These are phyloP conservation scores for Skeletonema potamos DNA, from an alignment of 108 stramenopile species.

Conservation along the genomic window DNA sequence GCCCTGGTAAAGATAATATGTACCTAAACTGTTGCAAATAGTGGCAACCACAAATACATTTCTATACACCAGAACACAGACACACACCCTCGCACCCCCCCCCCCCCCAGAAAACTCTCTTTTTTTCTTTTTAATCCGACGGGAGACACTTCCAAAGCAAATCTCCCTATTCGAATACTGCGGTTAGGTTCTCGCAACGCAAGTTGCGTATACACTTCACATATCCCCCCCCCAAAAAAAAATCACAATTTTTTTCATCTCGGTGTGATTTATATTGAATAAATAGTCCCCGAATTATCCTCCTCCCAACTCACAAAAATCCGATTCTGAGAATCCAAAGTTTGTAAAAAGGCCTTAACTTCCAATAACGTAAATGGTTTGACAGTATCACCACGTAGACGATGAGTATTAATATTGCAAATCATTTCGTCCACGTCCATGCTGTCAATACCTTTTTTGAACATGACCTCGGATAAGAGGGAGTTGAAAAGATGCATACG, in stretches of 20 bases:
- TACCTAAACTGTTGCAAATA: neutral
- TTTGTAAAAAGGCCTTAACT: slow-evolving; percentile 5
- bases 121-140: too few species aligned
- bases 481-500: slow-evolving; percentile 10
- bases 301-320: slow-evolving; percentile 17
- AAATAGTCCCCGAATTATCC: slow-evolving; percentile 9
- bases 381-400: neutral
- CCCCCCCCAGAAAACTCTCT: too few species aligned
- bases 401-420: neutral
- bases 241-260: neutral
- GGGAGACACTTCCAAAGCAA: neutral
- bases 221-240: neutral
- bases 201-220: neutral
- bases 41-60: neutral
- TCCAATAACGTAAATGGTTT: slow-evolving; percentile 13
- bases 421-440: slow-evolving; percentile 21
- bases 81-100: too few species aligned
- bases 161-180: neutral
- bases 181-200: neutral
- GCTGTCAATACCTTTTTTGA: slow-evolving; percentile 3
- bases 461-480: slow-evolving; percentile 17
- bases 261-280: neutral
- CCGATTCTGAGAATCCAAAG: slow-evolving; percentile 2
- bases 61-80: too few species aligned
- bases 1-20: neutral